Conservation (phyloP, 2,329 filamentous ascomycete species). For the Pseudopyrenochaeta lycopersici region DNA sequence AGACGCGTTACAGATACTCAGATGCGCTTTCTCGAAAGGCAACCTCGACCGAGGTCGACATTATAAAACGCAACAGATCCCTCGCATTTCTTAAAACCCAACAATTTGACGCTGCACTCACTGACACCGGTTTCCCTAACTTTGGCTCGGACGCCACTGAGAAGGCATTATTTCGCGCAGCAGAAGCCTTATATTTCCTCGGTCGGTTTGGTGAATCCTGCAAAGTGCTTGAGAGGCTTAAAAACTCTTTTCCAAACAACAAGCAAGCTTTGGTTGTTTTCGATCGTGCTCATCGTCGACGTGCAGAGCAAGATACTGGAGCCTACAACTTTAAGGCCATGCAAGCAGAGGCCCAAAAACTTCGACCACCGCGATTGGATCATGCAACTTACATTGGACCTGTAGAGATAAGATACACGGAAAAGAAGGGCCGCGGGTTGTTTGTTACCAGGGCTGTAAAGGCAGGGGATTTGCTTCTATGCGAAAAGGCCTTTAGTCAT, state of each 20-base stretch:
- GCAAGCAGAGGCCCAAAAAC: slow-evolving; percentile 51
- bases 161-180: slow-evolving; percentile 55
- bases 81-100: slow-evolving; percentile 44
- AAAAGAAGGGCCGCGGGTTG: slow-evolving; percentile 57
- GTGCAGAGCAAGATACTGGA: slow-evolving; percentile 50
- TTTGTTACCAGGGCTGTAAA: slow-evolving; percentile 60
- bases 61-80: slow-evolving; percentile 48
- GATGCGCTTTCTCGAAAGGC: slow-evolving; percentile 1
- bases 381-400: slow-evolving; percentile 57
- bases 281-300: slow-evolving; percentile 25
- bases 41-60: slow-evolving; percentile 43
- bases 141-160: slow-evolving; percentile 36
- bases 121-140: slow-evolving; percentile 33
- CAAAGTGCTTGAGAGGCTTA: slow-evolving; percentile 44
- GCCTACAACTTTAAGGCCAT: slow-evolving; percentile 47
- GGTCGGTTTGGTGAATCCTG: slow-evolving; percentile 46
- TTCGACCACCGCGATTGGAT: slow-evolving; percentile 53
- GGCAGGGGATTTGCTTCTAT: slow-evolving; percentile 36
- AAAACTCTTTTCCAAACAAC: slow-evolving; percentile 34
- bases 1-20: slow-evolving; percentile 50
- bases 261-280: slow-evolving; percentile 34
- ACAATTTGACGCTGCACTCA: slow-evolving; percentile 48
- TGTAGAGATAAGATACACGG: slow-evolving; percentile 52
- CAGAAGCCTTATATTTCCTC: slow-evolving; percentile 56
- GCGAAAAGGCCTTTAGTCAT: slow-evolving; percentile 65